Evolutionary conservation across 1,284 basidiomycete species (phyloP).

Genomic region (Rhodotorula sp.): DNA sequence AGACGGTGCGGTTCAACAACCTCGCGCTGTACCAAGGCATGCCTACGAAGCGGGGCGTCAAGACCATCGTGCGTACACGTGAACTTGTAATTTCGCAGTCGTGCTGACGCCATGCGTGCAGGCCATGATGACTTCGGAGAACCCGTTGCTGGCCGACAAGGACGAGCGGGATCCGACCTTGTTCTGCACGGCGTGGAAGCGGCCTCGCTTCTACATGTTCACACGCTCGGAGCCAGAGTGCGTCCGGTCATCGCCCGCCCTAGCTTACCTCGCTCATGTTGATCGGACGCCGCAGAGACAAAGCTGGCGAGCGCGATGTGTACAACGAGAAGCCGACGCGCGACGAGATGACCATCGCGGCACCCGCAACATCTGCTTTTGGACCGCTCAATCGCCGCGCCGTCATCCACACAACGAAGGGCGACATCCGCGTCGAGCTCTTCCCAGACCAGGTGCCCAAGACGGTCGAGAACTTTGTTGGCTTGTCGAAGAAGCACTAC

Average conservation of each 20-base stretch:
- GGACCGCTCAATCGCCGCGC: conserved; percentile 67
- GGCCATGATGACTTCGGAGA: conserved; percentile 93
- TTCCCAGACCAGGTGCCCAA: conserved; percentile 90
- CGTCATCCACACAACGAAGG: conserved; percentile 90
- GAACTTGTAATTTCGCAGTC: too few relatives aligned
- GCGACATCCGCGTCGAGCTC: conserved; percentile 73
- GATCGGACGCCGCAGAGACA: conserved; percentile 60
- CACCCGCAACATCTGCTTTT: conserved; percentile 62
- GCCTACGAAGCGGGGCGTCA: conserved; percentile 78
- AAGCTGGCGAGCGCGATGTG: conserved; percentile 86
- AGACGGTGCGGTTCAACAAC: conserved; percentile 86
- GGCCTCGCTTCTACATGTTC: conserved; percentile 94
- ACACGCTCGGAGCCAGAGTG: conserved; percentile 87
- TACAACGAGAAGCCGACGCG: conserved; percentile 98
- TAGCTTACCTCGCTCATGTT: background rate
- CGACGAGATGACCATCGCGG: conserved; percentile 89
- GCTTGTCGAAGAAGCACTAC: conserved; percentile 85
- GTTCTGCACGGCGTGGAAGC: conserved; percentile 89
- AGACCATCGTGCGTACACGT: conserved; percentile 64
- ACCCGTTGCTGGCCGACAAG: conserved; percentile 85
- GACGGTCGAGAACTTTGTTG: conserved; percentile 96
- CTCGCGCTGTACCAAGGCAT: conserved; percentile 88
- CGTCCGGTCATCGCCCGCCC: conserved; percentile 44
- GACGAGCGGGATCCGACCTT: conserved; percentile 83
- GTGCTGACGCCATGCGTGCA: conserved; percentile 45